phyloP scores from a whole-genome alignment of 441 rosid species.

The Adansonia grandidieri region DNA sequence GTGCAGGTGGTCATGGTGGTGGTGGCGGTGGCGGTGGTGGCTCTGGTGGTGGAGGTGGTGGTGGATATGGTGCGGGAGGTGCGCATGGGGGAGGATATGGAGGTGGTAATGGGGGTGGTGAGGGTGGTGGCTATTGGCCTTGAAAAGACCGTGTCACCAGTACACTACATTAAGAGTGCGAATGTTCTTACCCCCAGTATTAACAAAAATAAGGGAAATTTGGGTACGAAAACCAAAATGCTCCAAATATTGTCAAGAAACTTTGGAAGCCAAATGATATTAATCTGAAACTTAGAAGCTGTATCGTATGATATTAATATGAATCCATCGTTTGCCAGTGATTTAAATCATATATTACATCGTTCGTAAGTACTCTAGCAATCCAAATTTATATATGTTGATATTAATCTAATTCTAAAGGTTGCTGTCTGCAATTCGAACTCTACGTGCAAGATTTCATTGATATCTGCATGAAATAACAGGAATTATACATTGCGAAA shows the following conservation, averaged over 20 bases:
- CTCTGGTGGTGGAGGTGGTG: not conserved
- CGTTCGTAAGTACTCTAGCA: not conserved
- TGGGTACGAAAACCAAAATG: slow-evolving; percentile 19
- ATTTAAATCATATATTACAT: not conserved
- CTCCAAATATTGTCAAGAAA: not conserved
- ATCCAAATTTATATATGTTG: not conserved
- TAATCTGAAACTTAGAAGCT: not conserved
- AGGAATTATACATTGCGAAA: not conserved
- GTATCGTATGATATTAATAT: slow-evolving; percentile 13
- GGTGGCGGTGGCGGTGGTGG: not conserved
- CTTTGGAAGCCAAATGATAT: not conserved
- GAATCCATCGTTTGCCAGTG: not conserved
- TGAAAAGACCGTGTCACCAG: not conserved
- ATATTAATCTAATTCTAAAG: not conserved
- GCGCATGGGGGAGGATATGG: not conserved
- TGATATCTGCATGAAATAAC: not conserved
- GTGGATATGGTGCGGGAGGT: slow-evolving; percentile 1
- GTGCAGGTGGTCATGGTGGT: not conserved
- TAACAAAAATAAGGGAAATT: slow-evolving; percentile 23
- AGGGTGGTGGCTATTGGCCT: slow-evolving; percentile 14
- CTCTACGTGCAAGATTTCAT: not conserved
- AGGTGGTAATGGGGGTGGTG: not conserved
- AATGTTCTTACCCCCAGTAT: slow-evolving; percentile 2
- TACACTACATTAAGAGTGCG: not conserved
- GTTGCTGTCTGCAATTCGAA: not conserved